These are phyloP conservation scores for Letharia columbiana DNA, from an alignment of 495 filamentous ascomycete genomes.

Conservation along the genomic window DNA sequence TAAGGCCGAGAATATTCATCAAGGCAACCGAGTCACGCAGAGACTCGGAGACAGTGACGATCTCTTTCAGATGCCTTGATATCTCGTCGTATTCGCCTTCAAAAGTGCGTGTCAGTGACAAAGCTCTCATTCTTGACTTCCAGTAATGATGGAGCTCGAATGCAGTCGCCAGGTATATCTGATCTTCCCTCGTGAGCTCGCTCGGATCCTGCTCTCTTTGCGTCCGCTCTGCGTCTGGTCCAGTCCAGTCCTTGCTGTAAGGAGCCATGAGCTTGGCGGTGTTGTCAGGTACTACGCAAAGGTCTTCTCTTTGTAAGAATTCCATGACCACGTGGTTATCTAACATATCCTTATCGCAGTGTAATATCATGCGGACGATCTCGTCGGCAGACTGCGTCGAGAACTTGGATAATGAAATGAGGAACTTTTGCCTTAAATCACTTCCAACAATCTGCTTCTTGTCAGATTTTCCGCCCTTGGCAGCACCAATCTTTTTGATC, in stretches of 20 bases:
- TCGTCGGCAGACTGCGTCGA: constrained; percentile 71
- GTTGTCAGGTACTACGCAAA: constrained; percentile 88
- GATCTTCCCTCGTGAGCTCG: constrained; percentile 89
- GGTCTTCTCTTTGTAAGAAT: constrained; percentile 83
- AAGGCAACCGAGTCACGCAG: constrained; percentile 81
- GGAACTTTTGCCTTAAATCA: constrained; percentile 83
- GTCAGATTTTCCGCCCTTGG: constrained; percentile 65
- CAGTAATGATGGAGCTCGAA: constrained; percentile 97
- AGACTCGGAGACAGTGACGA: constrained; percentile 80
- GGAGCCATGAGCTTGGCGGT: constrained; percentile 84
- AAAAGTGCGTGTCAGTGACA: constrained; percentile 74
- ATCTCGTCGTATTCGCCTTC: constrained; percentile 90
- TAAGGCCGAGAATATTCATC: constrained; percentile 92
- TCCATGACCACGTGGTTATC: constrained; percentile 97
- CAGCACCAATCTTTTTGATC: constrained; percentile 71
- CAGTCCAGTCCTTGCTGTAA: constrained; percentile 94
- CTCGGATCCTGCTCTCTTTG: constrained; percentile 77
- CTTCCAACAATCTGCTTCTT: constrained; percentile 96
- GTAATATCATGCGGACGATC: constrained; percentile 85
- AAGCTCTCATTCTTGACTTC: constrained; percentile 91
- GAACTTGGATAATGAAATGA: constrained; percentile 89
- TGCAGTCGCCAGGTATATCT: constrained; percentile 86
- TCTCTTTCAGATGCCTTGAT: constrained; percentile 66
- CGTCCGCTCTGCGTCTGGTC: constrained; percentile 68
- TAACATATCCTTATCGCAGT: constrained; percentile 84